Evolutionary conservation across 2,329 filamentous ascomycete genomes (phyloP).

Genomic region (Diplocarpon rosae): DNA sequence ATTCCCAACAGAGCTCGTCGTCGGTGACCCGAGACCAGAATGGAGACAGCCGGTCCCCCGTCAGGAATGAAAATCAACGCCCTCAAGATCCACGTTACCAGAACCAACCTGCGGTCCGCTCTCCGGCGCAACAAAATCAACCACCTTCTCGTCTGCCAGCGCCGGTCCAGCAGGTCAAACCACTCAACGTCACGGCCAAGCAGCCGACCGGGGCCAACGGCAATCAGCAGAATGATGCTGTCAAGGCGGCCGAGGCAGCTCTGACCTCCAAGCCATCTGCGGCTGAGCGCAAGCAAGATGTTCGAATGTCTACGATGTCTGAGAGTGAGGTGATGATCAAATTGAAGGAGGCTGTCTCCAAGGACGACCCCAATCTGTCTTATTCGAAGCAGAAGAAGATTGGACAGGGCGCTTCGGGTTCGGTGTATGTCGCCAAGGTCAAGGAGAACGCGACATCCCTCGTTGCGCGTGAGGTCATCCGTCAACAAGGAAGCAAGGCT

Average conservation of each 20-base stretch:
- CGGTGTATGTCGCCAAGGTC: slow-evolving; percentile 94
- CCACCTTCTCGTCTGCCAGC: slow-evolving; percentile 43
- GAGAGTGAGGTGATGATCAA: slow-evolving; percentile 96
- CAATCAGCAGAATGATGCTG: slow-evolving; percentile 45
- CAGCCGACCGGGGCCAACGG: slow-evolving; percentile 32
- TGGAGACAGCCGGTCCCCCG: slow-evolving; percentile 24
- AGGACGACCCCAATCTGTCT: slow-evolving; percentile 85
- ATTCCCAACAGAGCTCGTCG: slow-evolving; percentile 39
- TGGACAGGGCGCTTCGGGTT: slow-evolving; percentile 93
- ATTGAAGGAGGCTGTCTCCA: slow-evolving; percentile 86
- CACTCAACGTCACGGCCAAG: slow-evolving; percentile 67
- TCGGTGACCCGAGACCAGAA: slow-evolving; percentile 30
- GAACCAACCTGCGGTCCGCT: slow-evolving; percentile 31
- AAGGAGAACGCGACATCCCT: slow-evolving; percentile 78
- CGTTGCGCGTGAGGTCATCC: slow-evolving; percentile 66
- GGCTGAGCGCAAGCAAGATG: slow-evolving; percentile 73
- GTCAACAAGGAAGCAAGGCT: slow-evolving; percentile 67
- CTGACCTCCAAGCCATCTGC: slow-evolving; percentile 71
- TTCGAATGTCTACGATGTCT: slow-evolving; percentile 97
- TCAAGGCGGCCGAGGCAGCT: slow-evolving; percentile 84
- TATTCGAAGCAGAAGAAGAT: slow-evolving; percentile 99
- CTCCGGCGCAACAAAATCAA: slow-evolving; percentile 36
- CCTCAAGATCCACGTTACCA: slow-evolving; percentile 25
- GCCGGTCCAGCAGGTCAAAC: slow-evolving; percentile 49
- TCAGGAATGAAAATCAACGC: slow-evolving; percentile 35